Conservation (phyloP, 139 green algal genomes). For the Auxenochlorella pyrenoidosa region DNA sequence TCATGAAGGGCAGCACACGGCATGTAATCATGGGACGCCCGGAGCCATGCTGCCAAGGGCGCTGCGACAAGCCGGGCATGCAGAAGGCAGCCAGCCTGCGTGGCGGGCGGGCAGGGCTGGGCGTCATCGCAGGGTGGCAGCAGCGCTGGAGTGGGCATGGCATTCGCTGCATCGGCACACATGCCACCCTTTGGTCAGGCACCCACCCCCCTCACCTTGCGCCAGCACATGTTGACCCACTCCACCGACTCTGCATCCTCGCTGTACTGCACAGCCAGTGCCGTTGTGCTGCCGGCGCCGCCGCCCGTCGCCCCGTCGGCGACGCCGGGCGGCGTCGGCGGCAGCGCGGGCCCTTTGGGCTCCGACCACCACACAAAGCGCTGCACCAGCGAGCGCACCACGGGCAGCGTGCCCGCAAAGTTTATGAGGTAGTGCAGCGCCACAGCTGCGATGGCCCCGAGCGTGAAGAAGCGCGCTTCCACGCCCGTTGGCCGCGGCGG, state of each 20-base stretch:
- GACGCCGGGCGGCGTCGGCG: neutral
- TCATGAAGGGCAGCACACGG: neutral
- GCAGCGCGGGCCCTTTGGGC: neutral
- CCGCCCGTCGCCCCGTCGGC: neutral
- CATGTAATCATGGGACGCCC: neutral
- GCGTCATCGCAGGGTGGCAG: too few species aligned
- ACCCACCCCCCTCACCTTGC: constrained; percentile 73
- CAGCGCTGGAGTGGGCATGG: too few species aligned
- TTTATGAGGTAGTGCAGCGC: constrained; percentile 43
- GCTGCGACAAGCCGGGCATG: neutral
- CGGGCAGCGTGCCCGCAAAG: constrained; percentile 52
- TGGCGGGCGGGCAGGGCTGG: too few species aligned
- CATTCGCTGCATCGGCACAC: neutral
- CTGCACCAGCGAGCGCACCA: constrained; percentile 45
- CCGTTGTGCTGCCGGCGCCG: neutral
- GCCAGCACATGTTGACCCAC: constrained; percentile 97
- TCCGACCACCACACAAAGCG: constrained; percentile 63
- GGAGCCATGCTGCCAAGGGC: too few species aligned
- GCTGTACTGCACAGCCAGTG: constrained; percentile 50
- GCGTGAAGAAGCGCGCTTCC: constrained; percentile 30
- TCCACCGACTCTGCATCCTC: constrained; percentile 88
- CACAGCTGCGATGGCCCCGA: constrained; percentile 50
- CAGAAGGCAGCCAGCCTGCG: too few species aligned
- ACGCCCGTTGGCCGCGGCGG: neutral
- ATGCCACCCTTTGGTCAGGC: neutral